phyloP scores from a whole-genome alignment of 1,139 yeast genomes.

The Yamadazyma songkhlaensis region DNA sequence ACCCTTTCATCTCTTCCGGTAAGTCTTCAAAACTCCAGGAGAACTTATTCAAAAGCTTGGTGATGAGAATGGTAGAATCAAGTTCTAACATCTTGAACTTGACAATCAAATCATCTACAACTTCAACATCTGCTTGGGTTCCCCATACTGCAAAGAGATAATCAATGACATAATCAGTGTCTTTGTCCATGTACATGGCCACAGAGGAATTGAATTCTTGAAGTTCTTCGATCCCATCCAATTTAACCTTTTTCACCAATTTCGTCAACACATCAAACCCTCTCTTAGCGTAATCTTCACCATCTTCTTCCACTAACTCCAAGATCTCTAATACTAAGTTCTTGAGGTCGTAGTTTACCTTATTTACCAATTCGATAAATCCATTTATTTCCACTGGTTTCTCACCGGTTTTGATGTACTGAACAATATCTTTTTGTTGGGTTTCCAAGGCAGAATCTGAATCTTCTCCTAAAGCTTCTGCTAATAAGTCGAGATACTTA shows the following conservation, averaged over 20 bases:
- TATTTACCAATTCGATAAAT: conserved; percentile 2
- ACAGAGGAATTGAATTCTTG: conserved; percentile 12
- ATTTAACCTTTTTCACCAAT: not conserved
- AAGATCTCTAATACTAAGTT: conserved; percentile 2
- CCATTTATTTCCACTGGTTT: not conserved
- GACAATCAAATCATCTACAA: conserved; percentile 30
- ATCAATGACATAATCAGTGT: conserved; percentile 23
- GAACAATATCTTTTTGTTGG: not conserved
- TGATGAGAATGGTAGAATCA: conserved; percentile 10
- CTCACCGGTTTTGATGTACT: conserved; percentile 5
- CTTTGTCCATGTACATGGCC: conserved; percentile 26
- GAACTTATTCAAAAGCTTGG: conserved; percentile 7
- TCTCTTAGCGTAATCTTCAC: conserved; percentile 9
- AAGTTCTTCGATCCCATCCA: conserved; percentile 4
- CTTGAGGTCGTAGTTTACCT: conserved; percentile 1
- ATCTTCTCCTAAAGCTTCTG: not conserved
- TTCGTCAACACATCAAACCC: conserved; percentile 6
- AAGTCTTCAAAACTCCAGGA: conserved; percentile 10
- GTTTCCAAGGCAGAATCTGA: not conserved
- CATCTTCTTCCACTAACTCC: conserved; percentile 6
- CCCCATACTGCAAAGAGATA: conserved; percentile 18
- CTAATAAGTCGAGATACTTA: conserved; percentile 4
- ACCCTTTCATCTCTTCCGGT: conserved; percentile 7
- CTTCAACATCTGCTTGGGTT: conserved; percentile 14
- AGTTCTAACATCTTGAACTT: conserved; percentile 23